phyloP scores from a whole-genome alignment of 768 basidiomycete genomes.

The Tylopilus vinaceipallidus region DNA sequence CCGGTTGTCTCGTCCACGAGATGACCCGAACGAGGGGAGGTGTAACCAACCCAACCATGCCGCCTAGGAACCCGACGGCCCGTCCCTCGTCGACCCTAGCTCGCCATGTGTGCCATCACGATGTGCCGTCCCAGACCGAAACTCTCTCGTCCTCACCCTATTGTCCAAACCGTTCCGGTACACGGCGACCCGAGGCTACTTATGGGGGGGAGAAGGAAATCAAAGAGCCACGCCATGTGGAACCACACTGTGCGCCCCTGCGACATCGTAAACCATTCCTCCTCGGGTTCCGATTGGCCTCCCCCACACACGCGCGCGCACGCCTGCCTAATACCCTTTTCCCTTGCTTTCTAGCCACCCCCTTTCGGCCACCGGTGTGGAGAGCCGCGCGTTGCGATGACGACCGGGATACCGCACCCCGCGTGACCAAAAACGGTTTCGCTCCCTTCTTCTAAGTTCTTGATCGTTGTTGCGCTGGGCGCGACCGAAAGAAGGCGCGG shows the following conservation, averaged over 20 bases:
- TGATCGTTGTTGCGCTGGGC: neutral
- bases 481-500: neutral
- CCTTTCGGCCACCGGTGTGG: constrained; percentile 12
- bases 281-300: neutral
- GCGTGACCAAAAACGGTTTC: constrained; percentile 27
- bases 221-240: neutral
- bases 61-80: too few species aligned
- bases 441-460: constrained; percentile 9
- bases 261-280: too few species aligned
- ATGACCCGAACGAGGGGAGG: too few species aligned
- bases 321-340: too few species aligned
- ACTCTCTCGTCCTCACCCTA: neutral
- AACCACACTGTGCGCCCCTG: neutral
- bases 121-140: neutral
- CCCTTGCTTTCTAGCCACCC: too few species aligned
- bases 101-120: too few species aligned
- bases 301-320: neutral
- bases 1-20: neutral
- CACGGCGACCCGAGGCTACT: neutral
- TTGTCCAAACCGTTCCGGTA: neutral
- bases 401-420: constrained; percentile 30
- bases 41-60: too few species aligned
- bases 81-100: too few species aligned
- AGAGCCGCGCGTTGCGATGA: constrained; percentile 24
- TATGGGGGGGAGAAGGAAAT: neutral